phyloP scores from a whole-genome alignment of 2,329 filamentous ascomycete species.

The Simplicillium aogashimaense region DNA sequence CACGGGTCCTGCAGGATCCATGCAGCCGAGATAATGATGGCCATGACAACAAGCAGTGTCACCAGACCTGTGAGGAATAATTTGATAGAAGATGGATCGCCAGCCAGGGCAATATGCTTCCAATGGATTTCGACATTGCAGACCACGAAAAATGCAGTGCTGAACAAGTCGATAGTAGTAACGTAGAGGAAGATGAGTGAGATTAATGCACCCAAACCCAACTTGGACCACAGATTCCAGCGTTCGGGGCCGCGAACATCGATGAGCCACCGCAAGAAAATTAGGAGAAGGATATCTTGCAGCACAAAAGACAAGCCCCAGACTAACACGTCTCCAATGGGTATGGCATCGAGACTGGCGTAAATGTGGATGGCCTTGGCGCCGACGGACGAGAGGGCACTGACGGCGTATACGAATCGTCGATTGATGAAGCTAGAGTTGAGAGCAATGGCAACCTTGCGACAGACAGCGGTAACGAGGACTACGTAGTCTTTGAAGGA shows the following conservation, averaged over 20 bases:
- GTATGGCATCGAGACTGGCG: slow-evolving; percentile 19
- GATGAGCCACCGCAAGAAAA: slow-evolving; percentile 20
- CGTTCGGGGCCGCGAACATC: slow-evolving; percentile 6
- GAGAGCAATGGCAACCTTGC: no score
- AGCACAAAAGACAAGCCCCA: slow-evolving; percentile 24
- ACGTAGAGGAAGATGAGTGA: neutral
- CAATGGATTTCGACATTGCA: neutral
- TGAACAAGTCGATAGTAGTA: neutral
- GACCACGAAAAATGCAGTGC: neutral
- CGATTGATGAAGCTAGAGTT: slow-evolving; percentile 8
- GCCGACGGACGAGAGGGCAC: slow-evolving; percentile 17
- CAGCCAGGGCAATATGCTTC: neutral
- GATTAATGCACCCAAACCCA: slow-evolving; percentile 6
- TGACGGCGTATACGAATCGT: slow-evolving; percentile 20
- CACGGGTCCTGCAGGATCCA: neutral
- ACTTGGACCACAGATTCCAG: slow-evolving; percentile 1
- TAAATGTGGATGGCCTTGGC: slow-evolving; percentile 22
- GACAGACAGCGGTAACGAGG: no score
- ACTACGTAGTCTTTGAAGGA: no score
- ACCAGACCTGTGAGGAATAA: slow-evolving; percentile 5
- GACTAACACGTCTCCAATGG: slow-evolving; percentile 15
- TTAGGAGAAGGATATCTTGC: slow-evolving; percentile 20
- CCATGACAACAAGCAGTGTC: slow-evolving; percentile 4
- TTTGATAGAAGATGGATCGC: neutral
- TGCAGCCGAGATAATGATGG: neutral